Conservation (phyloP, 1,284 basidiomycete genomes). For the Ustilago trichophora region DNA sequence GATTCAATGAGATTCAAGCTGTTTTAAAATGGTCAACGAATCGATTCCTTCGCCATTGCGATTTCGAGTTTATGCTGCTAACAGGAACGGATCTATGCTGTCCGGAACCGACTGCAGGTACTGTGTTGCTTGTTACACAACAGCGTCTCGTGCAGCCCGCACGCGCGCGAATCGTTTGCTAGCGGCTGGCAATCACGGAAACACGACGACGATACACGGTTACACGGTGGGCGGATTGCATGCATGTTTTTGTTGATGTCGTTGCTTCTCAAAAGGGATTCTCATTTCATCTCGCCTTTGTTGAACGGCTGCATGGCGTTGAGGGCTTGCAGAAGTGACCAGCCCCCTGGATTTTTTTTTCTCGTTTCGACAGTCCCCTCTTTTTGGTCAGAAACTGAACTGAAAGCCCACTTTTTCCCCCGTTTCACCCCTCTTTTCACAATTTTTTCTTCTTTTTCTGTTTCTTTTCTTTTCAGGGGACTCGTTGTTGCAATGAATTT, state of each 20-base stretch:
- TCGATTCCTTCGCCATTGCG: not conserved
- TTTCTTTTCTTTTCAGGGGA: too few species aligned
- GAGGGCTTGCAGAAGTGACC: slow-evolving; percentile 7
- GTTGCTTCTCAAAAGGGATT: too few species aligned
- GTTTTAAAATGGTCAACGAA: too few species aligned
- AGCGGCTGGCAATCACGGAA: too few species aligned
- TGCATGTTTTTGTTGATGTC: slow-evolving; percentile 1
- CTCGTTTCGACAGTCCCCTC: slow-evolving; percentile 10
- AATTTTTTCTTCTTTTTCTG: not conserved
- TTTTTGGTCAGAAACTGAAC: slow-evolving; percentile 11
- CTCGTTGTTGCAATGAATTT: too few species aligned
- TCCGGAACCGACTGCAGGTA: not conserved
- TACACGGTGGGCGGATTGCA: too few species aligned
- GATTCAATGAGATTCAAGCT: too few species aligned
- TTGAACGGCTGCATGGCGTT: too few species aligned
- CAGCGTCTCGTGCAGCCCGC: not conserved
- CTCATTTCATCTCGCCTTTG: too few species aligned
- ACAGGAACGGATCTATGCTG: not conserved
- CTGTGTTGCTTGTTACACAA: too few species aligned
- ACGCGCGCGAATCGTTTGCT: too few species aligned
- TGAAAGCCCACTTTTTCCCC: slow-evolving; percentile 9
- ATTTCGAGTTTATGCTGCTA: slow-evolving; percentile 1
- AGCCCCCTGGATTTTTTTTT: slow-evolving; percentile 6
- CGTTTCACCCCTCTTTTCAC: not conserved
- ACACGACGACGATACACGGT: too few species aligned